phyloP scores from a whole-genome alignment of 2,329 filamentous ascomycete species.

The Chaetomiaceae sp. region DNA sequence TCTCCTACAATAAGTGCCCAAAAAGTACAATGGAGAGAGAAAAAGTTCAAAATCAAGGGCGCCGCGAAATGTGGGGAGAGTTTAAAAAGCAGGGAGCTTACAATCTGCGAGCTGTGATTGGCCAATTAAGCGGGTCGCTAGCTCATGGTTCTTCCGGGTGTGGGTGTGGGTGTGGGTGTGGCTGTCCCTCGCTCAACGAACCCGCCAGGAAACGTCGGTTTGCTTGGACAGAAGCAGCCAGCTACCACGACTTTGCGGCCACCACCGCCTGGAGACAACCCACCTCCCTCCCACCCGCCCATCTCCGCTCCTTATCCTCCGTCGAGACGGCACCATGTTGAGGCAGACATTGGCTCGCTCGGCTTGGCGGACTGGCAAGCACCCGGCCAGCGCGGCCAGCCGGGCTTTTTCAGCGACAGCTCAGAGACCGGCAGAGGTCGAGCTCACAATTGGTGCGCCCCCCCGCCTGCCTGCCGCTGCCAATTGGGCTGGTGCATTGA shows the following conservation, averaged over 20 bases:
- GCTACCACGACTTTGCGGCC: constrained; percentile 23
- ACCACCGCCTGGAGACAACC: constrained; percentile 20
- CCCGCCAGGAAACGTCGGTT: constrained; percentile 13
- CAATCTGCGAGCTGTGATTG: constrained; percentile 26
- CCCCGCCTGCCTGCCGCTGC: constrained; percentile 19
- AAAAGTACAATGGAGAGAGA: constrained; percentile 57
- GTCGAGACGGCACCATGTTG: constrained; percentile 63
- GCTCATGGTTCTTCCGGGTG: constrained; percentile 22
- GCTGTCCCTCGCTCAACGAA: background rate
- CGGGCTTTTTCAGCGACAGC: constrained; percentile 79
- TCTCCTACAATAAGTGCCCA: constrained; percentile 68
- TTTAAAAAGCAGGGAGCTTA: constrained; percentile 18
- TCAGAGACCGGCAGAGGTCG: constrained; percentile 81
- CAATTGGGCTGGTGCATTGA: constrained; percentile 25
- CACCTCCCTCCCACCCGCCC: constrained; percentile 22
- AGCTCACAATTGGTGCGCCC: constrained; percentile 84
- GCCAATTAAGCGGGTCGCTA: constrained; percentile 19
- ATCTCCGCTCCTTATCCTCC: constrained; percentile 38
- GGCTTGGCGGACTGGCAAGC: constrained; percentile 60
- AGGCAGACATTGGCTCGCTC: constrained; percentile 64
- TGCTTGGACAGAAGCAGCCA: constrained; percentile 8
- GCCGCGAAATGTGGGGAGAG: constrained; percentile 9
- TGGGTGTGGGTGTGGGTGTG: too few species aligned
- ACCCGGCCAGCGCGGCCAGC: constrained; percentile 54
- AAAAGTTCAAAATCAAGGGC: constrained; percentile 24